Evolutionary conservation across 2,329 filamentous ascomycete species (phyloP).

Genomic region (Thielaviopsis populi): DNA sequence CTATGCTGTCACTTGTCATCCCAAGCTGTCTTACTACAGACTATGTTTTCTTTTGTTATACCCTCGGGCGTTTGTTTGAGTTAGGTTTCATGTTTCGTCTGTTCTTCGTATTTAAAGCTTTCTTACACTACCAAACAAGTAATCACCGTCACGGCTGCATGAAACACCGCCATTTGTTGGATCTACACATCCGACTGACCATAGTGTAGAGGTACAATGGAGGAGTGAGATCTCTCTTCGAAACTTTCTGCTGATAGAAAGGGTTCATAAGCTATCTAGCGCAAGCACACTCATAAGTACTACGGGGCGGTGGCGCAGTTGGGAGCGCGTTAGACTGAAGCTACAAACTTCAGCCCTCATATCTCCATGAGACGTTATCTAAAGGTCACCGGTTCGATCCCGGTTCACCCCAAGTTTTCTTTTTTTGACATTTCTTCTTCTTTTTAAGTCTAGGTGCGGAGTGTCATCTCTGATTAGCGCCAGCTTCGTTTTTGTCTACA

Average conservation of each 20-base stretch:
- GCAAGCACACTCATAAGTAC: fast-evolving
- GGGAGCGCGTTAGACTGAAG: conserved; percentile 13
- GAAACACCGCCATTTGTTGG: too few relatives aligned
- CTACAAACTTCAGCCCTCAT: conserved; percentile 3
- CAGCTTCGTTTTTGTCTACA: background rate
- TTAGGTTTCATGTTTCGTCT: background rate
- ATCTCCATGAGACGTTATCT: background rate
- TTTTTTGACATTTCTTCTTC: too few relatives aligned
- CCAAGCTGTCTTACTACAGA: background rate
- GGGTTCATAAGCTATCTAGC: fast-evolving
- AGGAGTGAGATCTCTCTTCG: background rate
- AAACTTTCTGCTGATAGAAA: background rate
- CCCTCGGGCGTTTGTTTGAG: background rate
- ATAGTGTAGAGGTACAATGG: background rate
- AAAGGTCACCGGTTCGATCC: conserved; percentile 13
- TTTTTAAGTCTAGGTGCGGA: too few relatives aligned
- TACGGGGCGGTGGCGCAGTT: conserved; percentile 10
- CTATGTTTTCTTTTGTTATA: conserved; percentile 1
- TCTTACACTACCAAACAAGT: background rate
- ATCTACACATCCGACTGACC: background rate
- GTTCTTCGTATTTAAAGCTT: background rate
- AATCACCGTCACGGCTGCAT: background rate
- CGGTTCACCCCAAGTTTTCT: conserved; percentile 3
- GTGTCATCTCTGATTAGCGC: too few relatives aligned
- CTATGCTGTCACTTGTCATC: background rate